A percentile compares a stretch with the other conserved stretches of the same genome.
These are phyloP conservation scores for maize (Zea mays) DNA, from an alignment of 176 grass and related monocot species.

Conservation along the genomic window Zm-B73-REFERENCE-NAM-5.0 NC_050105.1:128437001-128437500, in stretches of 20 bases:
- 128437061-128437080: too few relatives aligned
- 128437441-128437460: too few relatives aligned
- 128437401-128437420: too few relatives aligned
- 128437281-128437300: background rate
- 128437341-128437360: too few relatives aligned
- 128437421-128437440: too few relatives aligned
- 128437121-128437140: background rate
- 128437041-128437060: background rate
- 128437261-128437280: background rate
- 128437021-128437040: background rate
- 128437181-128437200: too few relatives aligned
- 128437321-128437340: background rate
- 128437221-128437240: background rate
- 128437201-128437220: constrained; percentile 28
- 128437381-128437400: too few relatives aligned
- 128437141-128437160: constrained; percentile 5
- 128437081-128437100: constrained; percentile 13
- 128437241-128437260: background rate
- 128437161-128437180: background rate
- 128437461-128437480: too few relatives aligned
- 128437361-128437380: too few relatives aligned
- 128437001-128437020: constrained; percentile 19
- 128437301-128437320: background rate
- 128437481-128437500: too few relatives aligned
- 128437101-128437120: background rate